Conservation (phyloP, 495 filamentous ascomycete genomes). For the Pseudoneurospora amorphoporcata region DNA sequence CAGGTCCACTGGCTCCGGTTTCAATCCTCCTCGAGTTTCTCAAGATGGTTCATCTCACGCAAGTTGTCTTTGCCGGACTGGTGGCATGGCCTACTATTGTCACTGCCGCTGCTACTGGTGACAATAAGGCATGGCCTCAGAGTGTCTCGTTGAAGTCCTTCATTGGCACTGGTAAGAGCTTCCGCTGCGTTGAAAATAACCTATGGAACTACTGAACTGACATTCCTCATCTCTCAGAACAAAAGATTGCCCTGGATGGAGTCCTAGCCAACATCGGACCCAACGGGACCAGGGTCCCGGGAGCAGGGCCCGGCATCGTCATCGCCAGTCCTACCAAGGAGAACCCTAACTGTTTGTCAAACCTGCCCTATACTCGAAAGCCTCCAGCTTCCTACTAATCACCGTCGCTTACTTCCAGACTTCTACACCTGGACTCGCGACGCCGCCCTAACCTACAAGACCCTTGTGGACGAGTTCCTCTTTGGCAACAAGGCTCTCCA, state of each 20-base stretch:
- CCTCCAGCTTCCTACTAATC: background rate
- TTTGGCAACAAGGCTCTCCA: slow-evolving; percentile 38
- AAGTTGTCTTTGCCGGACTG: background rate
- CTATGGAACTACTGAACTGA: background rate
- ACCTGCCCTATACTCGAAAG: background rate
- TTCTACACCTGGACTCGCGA: slow-evolving; percentile 62
- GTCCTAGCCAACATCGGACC: slow-evolving; percentile 50
- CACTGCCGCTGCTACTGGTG: background rate
- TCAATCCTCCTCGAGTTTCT: background rate
- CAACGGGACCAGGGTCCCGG: slow-evolving; percentile 32
- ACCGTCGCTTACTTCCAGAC: slow-evolving; percentile 16
- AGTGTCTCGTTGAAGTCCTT: slow-evolving; percentile 34
- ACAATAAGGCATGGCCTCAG: slow-evolving; percentile 4
- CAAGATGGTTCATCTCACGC: background rate
- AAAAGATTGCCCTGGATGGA: slow-evolving; percentile 36
- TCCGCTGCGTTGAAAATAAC: background rate
- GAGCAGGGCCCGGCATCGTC: slow-evolving; percentile 42
- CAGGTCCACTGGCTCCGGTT: too few relatives aligned
- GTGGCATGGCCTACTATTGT: background rate
- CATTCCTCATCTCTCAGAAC: slow-evolving; percentile 15
- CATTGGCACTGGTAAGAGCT: slow-evolving; percentile 27
- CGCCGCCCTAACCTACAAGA: slow-evolving; percentile 50
- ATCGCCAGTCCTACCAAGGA: slow-evolving; percentile 48
- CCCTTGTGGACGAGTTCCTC: slow-evolving; percentile 47
- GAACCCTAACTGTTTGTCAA: slow-evolving; percentile 43